Evolutionary conservation across 1,139 yeast species (phyloP).

Genomic region (Debaryomyces sp.): DNA sequence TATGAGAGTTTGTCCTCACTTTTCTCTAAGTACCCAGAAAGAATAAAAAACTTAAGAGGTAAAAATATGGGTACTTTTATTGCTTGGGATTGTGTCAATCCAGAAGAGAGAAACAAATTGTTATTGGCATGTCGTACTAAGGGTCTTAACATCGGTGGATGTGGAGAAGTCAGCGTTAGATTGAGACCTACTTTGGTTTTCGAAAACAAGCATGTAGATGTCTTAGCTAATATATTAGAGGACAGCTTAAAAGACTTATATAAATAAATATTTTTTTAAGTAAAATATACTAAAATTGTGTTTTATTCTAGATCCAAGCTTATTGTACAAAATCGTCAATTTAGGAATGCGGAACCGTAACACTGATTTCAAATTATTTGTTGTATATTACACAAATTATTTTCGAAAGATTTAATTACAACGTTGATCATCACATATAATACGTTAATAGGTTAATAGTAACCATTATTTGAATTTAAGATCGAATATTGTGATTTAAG

Average conservation of each 20-base stretch:
- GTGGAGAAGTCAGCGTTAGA: conserved; percentile 66
- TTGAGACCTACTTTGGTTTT: conserved; percentile 73
- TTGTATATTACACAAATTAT: neutral
- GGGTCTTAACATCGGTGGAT: conserved; percentile 76
- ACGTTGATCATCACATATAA: neutral
- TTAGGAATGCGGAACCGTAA: neutral
- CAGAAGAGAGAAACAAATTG: conserved; percentile 52
- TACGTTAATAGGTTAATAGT: neutral
- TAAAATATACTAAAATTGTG: neutral
- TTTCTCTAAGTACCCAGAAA: conserved; percentile 45
- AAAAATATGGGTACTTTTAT: conserved; percentile 69
- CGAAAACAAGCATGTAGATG: conserved; percentile 67
- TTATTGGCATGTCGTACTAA: conserved; percentile 50
- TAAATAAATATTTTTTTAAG: neutral
- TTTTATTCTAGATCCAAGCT: neutral
- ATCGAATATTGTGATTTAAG: neutral
- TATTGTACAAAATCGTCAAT: neutral
- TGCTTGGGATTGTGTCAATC: conserved; percentile 66
- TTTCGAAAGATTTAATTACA: neutral
- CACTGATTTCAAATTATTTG: neutral
- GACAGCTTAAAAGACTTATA: conserved; percentile 24
- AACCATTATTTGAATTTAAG: neutral
- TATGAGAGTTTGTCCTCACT: conserved; percentile 48
- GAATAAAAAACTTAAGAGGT: conserved; percentile 62
- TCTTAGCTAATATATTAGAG: conserved; percentile 52